Evolutionary conservation across 129 eudicot species (phyloP).

Genomic region (Flaveria trinervia): DNA sequence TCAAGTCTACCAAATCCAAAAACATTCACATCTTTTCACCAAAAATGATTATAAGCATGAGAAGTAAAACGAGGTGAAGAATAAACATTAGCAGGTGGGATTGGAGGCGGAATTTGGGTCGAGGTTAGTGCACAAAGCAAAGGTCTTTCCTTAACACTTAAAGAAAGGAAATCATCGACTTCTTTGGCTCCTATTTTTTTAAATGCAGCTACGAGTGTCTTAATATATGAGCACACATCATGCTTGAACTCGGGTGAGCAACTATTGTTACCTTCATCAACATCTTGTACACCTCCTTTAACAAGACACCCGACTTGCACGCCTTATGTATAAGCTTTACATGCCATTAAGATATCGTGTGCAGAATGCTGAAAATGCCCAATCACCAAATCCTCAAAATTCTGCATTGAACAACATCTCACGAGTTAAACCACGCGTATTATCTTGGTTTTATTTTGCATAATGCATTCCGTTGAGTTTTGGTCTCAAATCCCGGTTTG

Average conservation of each 20-base stretch:
- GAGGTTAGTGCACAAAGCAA: not conserved
- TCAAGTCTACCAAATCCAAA: constrained; percentile 14
- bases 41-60: constrained; percentile 23
- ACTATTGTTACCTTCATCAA: constrained; percentile 50
- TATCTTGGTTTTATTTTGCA: too few relatives aligned
- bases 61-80: too few relatives aligned
- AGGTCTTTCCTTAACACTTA: constrained; percentile 28
- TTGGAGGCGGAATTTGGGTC: not conserved
- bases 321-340: constrained; percentile 73
- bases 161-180: constrained; percentile 46
- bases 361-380: constrained; percentile 65
- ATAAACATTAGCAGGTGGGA: not conserved
- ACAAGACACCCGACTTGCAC: constrained; percentile 72
- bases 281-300: constrained; percentile 65
- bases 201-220: constrained; percentile 46
- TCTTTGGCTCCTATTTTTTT: constrained; percentile 54
- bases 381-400: constrained; percentile 73
- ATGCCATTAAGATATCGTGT: constrained; percentile 65
- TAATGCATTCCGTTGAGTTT: too few relatives aligned
- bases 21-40: constrained; percentile 12
- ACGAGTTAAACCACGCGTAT: not conserved
- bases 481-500: too few relatives aligned
- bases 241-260: constrained; percentile 52
- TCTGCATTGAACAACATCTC: constrained; percentile 36
- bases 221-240: constrained; percentile 40